phyloP scores from a whole-genome alignment of 371 early-diverging fungal species.

The Funneliformis caledonium region DNA sequence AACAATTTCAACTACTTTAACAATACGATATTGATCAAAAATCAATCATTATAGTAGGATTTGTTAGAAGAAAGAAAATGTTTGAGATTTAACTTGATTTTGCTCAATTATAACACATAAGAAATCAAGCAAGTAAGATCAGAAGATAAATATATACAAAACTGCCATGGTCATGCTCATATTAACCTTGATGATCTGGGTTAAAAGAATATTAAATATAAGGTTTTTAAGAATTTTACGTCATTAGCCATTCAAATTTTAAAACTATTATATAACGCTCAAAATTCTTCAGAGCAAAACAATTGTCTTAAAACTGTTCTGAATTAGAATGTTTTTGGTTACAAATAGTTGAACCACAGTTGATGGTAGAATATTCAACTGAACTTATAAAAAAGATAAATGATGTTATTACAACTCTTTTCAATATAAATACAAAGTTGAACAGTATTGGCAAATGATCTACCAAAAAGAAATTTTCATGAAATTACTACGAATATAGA shows the following conservation, averaged over 20 bases:
- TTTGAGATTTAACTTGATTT: slow-evolving; percentile 20
- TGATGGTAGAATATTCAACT: not conserved
- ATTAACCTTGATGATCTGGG: not conserved
- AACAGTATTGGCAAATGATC: too few relatives aligned
- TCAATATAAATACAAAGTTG: too few relatives aligned
- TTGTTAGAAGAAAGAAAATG: slow-evolving; percentile 6
- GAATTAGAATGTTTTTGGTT: slow-evolving; percentile 5
- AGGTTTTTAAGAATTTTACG: too few relatives aligned
- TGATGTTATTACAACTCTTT: not conserved
- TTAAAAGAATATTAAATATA: too few relatives aligned
- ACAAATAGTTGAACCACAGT: slow-evolving; percentile 12
- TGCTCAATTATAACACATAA: not conserved
- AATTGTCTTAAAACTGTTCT: slow-evolving; percentile 1
- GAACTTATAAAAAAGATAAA: not conserved
- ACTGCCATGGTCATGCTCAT: not conserved
- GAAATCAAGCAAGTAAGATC: slow-evolving; percentile 20
- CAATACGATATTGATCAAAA: slow-evolving; percentile 10
- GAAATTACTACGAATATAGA: too few relatives aligned
- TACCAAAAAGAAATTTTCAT: too few relatives aligned
- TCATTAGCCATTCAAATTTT: too few relatives aligned
- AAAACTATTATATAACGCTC: not conserved
- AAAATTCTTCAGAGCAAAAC: not conserved
- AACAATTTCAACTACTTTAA: slow-evolving; percentile 1
- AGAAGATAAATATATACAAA: slow-evolving; percentile 14
- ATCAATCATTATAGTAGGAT: not conserved